phyloP scores from a whole-genome alignment of 2,329 filamentous ascomycete genomes.

The Paraphoma sp. region DNA sequence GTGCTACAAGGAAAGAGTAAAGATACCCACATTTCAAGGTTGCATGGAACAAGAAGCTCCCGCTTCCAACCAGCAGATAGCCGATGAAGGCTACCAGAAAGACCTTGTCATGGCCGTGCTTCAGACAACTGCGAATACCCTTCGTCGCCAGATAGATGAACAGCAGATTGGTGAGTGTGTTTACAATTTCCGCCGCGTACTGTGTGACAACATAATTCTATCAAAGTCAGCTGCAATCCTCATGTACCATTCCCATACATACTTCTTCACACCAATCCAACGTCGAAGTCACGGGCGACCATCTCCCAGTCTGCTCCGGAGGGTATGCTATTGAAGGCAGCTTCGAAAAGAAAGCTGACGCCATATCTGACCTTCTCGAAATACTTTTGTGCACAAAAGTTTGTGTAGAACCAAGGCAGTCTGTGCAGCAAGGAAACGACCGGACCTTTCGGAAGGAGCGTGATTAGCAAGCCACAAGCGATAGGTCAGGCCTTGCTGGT shows the following conservation, averaged over 20 bases:
- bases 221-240: constrained; percentile 8
- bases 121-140: constrained; percentile 75
- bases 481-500: constrained; percentile 4
- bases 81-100: constrained; percentile 73
- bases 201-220: constrained; percentile 78
- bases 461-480: constrained; percentile 11
- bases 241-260: constrained; percentile 13
- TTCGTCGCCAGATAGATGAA: constrained; percentile 81
- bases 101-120: constrained; percentile 75
- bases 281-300: constrained; percentile 74
- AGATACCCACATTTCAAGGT: constrained; percentile 64
- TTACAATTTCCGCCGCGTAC: constrained; percentile 80
- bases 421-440: not conserved
- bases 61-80: constrained; percentile 66
- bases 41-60: constrained; percentile 69
- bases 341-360: constrained; percentile 40
- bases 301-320: constrained; percentile 64
- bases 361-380: not conserved
- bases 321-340: constrained; percentile 57
- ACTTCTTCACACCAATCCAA: constrained; percentile 84
- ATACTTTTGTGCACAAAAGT: not conserved
- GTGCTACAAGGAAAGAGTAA: constrained; percentile 28
- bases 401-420: not conserved
- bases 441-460: constrained; percentile 1
- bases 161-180: constrained; percentile 79